A percentile compares a stretch with the other conserved stretches of the same genome.
These are phyloP conservation scores for Clarireedia sp. DNA, from an alignment of 2,329 filamentous ascomycete species.

Conservation along the genomic window DNA sequence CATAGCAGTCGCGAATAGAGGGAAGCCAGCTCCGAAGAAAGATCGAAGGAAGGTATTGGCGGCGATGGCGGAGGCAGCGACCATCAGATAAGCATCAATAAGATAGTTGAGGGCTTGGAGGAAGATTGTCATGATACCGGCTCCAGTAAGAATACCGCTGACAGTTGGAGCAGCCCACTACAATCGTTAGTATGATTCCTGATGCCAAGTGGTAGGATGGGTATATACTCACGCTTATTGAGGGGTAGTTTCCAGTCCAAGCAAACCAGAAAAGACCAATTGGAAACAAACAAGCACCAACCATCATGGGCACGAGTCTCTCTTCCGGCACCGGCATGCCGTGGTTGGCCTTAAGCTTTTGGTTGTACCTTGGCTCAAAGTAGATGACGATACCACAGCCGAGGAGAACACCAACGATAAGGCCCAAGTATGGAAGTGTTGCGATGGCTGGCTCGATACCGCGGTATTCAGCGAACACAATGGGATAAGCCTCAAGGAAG, in stretches of 20 bases:
- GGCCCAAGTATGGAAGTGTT: slow-evolving; percentile 25
- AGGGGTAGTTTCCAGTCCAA: slow-evolving; percentile 31
- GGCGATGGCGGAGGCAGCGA: slow-evolving; percentile 18
- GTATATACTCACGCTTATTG: slow-evolving; percentile 29
- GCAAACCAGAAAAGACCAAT: slow-evolving; percentile 34
- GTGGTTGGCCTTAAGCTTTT: slow-evolving; percentile 29
- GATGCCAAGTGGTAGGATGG: not conserved
- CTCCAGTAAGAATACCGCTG: slow-evolving; percentile 46
- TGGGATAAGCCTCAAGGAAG: slow-evolving; percentile 42
- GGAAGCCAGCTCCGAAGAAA: slow-evolving; percentile 17
- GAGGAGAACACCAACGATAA: slow-evolving; percentile 55
- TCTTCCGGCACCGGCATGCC: slow-evolving; percentile 30
- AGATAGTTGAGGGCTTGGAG: slow-evolving; percentile 29
- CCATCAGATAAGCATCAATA: slow-evolving; percentile 17
- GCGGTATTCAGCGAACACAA: slow-evolving; percentile 34
- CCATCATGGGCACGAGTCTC: slow-evolving; percentile 34
- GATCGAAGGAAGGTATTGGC: slow-evolving; percentile 19
- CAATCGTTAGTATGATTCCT: not conserved
- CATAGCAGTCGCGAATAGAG: slow-evolving; percentile 32
- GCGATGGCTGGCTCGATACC: slow-evolving; percentile 29
- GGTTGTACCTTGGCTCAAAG: slow-evolving; percentile 55
- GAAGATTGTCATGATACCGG: slow-evolving; percentile 53
- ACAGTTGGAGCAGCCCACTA: slow-evolving; percentile 18
- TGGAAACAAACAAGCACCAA: slow-evolving; percentile 32
- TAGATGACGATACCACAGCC: slow-evolving; percentile 59